Evolutionary conservation across 805 yeast genomes (phyloP).

Genomic region (Cephaloascus albidus): DNA sequence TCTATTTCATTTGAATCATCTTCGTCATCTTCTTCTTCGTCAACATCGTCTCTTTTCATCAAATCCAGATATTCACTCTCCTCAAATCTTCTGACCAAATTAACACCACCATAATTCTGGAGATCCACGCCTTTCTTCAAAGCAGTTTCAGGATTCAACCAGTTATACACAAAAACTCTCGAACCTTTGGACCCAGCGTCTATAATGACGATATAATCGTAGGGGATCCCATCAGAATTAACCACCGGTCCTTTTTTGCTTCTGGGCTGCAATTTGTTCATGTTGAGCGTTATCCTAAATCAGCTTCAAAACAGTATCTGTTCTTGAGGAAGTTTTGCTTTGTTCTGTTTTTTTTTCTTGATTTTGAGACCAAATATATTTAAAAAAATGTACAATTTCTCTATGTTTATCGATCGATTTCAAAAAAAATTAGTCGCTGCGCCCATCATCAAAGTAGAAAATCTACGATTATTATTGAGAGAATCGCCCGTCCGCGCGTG

Average conservation of each 20-base stretch:
- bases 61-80: constrained; percentile 3
- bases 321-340: too few species aligned
- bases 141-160: constrained; percentile 31
- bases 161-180: constrained; percentile 49
- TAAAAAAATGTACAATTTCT: too few species aligned
- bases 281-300: too few species aligned
- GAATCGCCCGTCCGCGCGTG: too few species aligned
- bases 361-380: too few species aligned
- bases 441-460: too few species aligned
- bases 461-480: too few species aligned
- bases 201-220: constrained; percentile 49
- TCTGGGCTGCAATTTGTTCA: too few species aligned
- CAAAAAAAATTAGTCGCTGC: too few species aligned
- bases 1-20: constrained; percentile 10
- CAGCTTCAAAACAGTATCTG: too few species aligned
- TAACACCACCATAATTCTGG: constrained; percentile 2
- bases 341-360: too few species aligned
- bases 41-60: constrained; percentile 1
- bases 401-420: too few species aligned
- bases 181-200: constrained; percentile 66
- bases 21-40: constrained; percentile 6
- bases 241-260: constrained; percentile 21
- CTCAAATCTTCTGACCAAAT: constrained; percentile 7
- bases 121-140: constrained; percentile 12
- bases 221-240: constrained; percentile 36